A percentile compares a stretch with the other conserved stretches of the same genome.
Conservation (phyloP, 371 early-diverging fungal genomes). For the Mucor piriformis region DNA sequence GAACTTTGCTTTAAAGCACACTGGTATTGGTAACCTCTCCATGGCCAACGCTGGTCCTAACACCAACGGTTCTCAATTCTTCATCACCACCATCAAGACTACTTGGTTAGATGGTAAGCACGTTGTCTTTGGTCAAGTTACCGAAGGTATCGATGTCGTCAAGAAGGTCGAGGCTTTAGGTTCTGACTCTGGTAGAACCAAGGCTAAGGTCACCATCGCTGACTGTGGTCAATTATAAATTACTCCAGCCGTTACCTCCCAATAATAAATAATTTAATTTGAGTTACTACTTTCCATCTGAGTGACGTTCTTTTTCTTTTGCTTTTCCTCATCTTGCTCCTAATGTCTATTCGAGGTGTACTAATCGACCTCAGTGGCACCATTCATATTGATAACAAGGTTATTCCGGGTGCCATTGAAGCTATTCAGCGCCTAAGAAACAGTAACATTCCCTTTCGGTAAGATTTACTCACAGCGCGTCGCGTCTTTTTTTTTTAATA, state of each 20-base stretch:
- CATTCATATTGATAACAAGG: conserved; percentile 73
- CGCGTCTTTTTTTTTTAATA: not conserved
- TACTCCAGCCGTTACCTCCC: not conserved
- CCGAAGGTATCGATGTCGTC: conserved; percentile 80
- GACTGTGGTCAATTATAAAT: conserved; percentile 71
- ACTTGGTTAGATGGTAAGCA: conserved; percentile 99
- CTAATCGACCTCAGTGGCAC: conserved; percentile 84
- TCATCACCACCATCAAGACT: conserved; percentile 86
- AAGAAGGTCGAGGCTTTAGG: conserved; percentile 73
- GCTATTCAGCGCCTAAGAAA: conserved; percentile 67
- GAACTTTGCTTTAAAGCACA: conserved; percentile 96
- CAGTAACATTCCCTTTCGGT: conserved; percentile 60
- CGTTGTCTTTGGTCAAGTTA: conserved; percentile 97
- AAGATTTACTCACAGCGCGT: not conserved
- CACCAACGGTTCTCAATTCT: conserved; percentile 99
- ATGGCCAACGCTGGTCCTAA: conserved; percentile 97
- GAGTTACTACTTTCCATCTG: too few relatives aligned
- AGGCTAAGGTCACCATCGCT: conserved; percentile 58
- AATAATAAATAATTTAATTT: not conserved
- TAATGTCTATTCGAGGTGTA: conserved; percentile 54
- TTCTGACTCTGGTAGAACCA: conserved; percentile 60
- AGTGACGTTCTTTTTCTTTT: not conserved
- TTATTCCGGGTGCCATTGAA: conserved; percentile 70
- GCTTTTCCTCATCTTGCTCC: not conserved
- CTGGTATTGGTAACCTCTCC: conserved; percentile 80